Percentiles rank a stretch among this genome's conserved stretches.
Conservation (phyloP, 805 yeast genomes). For the Starmerella apicola region DNA sequence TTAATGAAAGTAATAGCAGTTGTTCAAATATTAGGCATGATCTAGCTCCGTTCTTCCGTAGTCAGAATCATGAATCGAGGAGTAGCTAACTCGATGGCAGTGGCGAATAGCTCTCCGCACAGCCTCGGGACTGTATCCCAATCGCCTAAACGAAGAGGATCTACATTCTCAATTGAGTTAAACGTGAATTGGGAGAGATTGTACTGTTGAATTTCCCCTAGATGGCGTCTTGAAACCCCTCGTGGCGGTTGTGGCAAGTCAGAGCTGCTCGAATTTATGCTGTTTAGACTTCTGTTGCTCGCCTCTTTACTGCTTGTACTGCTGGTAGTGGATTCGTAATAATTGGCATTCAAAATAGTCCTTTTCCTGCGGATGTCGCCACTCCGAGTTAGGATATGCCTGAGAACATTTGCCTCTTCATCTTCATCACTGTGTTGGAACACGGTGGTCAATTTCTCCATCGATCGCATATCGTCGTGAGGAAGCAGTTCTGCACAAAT, state of each 20-base stretch:
- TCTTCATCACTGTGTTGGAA: background rate
- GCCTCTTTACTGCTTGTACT: too few species aligned
- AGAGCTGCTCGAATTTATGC: too few species aligned
- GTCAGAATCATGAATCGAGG: too few species aligned
- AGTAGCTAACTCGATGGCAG: background rate
- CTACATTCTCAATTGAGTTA: conserved; percentile 18
- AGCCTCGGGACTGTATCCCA: conserved; percentile 13
- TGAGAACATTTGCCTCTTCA: background rate
- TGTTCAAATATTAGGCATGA: too few species aligned
- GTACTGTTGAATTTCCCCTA: background rate
- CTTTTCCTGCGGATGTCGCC: background rate
- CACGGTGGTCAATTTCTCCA: conserved; percentile 7
- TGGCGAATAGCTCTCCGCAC: conserved; percentile 1
- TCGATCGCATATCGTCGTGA: conserved; percentile 6
- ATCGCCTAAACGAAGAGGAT: conserved; percentile 19
- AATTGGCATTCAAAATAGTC: background rate
- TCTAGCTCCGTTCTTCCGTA: too few species aligned
- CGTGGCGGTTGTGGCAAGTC: too few species aligned
- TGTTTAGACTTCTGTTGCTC: too few species aligned
- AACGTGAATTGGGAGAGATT: too few species aligned
- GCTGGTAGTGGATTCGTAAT: background rate
- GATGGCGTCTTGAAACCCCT: background rate
- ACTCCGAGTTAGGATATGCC: background rate
- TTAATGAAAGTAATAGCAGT: too few species aligned
- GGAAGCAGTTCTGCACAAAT: background rate